Conservation (phyloP, 441 rosid genomes). For the Gossypium davidsonii region DNA sequence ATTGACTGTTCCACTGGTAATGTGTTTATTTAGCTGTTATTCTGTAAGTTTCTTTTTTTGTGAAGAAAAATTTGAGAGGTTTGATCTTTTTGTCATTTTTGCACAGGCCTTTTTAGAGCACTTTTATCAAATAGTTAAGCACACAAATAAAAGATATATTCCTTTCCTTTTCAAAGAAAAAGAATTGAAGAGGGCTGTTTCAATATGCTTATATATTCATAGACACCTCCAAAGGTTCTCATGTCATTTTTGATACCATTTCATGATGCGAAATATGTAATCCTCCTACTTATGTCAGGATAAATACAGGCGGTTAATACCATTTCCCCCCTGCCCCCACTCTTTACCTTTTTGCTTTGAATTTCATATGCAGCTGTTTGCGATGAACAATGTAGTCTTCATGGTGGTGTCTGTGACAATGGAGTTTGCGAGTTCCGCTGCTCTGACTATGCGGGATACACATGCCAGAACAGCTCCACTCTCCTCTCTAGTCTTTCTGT, state of each 20-base stretch:
- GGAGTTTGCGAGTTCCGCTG: constrained; percentile 98
- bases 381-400: constrained; percentile 95
- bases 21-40: not conserved
- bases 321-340: not conserved
- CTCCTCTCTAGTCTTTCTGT: constrained; percentile 75
- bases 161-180: no score
- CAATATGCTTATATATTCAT: no score
- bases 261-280: no score
- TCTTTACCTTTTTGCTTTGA: constrained; percentile 7
- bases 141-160: not conserved
- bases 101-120: not conserved
- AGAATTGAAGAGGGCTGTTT: no score
- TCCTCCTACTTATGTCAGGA: not conserved
- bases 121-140: not conserved
- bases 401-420: constrained; percentile 97
- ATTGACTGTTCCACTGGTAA: constrained; percentile 91
- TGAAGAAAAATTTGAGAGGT: not conserved
- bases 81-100: not conserved
- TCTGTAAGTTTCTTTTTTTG: not conserved
- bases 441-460: constrained; percentile 97
- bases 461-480: constrained; percentile 88
- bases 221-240: no score
- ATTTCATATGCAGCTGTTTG: constrained; percentile 64
- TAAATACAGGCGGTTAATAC: not conserved
- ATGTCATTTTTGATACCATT: no score